Evolutionary conservation across 2,329 filamentous ascomycete species (phyloP), one percentile per base, ranked within the genome.

Genomic region (Lojkania enalia): DNA sequence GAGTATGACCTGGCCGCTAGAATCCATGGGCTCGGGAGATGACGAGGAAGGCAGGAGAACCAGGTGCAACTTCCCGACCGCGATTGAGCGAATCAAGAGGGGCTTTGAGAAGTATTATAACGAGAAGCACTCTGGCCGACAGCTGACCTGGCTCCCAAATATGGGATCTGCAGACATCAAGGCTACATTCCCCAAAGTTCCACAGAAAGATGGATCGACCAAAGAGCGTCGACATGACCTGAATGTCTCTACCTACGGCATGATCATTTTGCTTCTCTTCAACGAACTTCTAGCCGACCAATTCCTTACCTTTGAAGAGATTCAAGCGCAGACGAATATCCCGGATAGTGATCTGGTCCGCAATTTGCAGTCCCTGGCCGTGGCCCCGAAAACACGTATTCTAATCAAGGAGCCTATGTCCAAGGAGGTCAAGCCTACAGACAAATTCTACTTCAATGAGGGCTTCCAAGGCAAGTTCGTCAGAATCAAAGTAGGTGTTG

Each of bases 1-100:
- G 0, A 91, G 86, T 56, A 96, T 95, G 69, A 92, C 90, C 65
- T 99, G 94, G 94, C 94, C 94, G 2, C 83, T 90, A 55, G 91
- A 96, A 58, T 83, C 90, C 11, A 90, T 96, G 84, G 84, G 68
- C 5, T 72, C 69, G 19, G 82, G 48, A 57, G 77, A 66, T 58
- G 79, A 72, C 59, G 80, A 71, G 57, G 79, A 67, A 16, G 56
- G 59, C 20, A 64, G 60, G n/a, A 68, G 63, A 48, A 72, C 66
- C 58, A 75, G 63, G 39, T 90, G 87, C 74, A 85, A 82, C 42
- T 96, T 87, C 65, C 90, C 92, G 0, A 70, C 80, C 0, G 83
- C 87, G 27, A 82, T 97, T 38, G 82, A 87, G 48, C 79, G 78
- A 7, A 76, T 96, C 42, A 90, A 91, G 67, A 80, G 86, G 18